Conservation (phyloP, 306 rosid genomes). For the Prunus armeniaca region DNA sequence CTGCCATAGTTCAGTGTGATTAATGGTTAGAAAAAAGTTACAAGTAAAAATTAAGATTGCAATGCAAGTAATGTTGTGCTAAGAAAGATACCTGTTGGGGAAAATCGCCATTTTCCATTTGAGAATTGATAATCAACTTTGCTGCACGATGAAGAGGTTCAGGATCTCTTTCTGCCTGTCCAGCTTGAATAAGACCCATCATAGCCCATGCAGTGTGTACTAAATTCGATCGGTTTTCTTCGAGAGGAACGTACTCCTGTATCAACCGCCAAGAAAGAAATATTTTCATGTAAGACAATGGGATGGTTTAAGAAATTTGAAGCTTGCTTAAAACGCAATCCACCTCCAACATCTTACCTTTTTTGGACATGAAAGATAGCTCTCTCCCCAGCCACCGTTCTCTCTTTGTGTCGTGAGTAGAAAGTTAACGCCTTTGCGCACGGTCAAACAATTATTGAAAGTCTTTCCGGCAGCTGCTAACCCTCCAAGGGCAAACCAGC, state of each 20-base stretch:
- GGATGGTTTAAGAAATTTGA: neutral
- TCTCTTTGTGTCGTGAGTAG: slow-evolving; percentile 42
- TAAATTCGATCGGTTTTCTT: slow-evolving; percentile 50
- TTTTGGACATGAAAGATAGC: slow-evolving; percentile 51
- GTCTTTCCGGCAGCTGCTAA: too few relatives aligned
- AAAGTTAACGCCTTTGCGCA: slow-evolving; percentile 36
- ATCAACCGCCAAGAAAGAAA: neutral
- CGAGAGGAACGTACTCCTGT: slow-evolving; percentile 49
- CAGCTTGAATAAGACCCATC: slow-evolving; percentile 58
- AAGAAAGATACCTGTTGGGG: slow-evolving; percentile 54
- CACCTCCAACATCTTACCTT: slow-evolving; percentile 22
- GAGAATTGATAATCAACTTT: slow-evolving; percentile 53
- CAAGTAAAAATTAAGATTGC: too few relatives aligned
- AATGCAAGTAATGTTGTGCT: neutral
- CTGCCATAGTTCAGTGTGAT: slow-evolving; percentile 20
- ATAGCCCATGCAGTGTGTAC: slow-evolving; percentile 75
- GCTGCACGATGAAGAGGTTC: slow-evolving; percentile 61
- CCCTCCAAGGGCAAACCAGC: too few relatives aligned
- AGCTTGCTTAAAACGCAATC: neutral
- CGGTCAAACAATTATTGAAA: too few relatives aligned
- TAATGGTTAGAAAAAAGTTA: neutral
- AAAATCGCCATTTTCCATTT: slow-evolving; percentile 59
- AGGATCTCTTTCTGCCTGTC: neutral
- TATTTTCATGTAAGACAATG: neutral
- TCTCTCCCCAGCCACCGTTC: slow-evolving; percentile 80